Conservation (phyloP, 805 yeast species). For the Clavispora asparagi region DNA sequence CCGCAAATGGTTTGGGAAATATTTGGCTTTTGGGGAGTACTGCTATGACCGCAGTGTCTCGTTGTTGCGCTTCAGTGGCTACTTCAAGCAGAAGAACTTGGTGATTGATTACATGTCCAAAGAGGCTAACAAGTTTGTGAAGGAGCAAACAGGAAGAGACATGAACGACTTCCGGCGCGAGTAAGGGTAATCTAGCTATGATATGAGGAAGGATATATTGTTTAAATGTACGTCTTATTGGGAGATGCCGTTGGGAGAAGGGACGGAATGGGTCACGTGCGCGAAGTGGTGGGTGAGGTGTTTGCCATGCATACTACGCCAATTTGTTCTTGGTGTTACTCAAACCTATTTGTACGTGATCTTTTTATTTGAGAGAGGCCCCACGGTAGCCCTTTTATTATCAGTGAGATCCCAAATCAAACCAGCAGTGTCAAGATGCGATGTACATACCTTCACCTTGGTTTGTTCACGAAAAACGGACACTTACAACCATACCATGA, state of each 20-base stretch:
- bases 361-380: not conserved
- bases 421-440: slow-evolving; percentile 23
- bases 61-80: slow-evolving; percentile 42
- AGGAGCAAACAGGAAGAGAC: slow-evolving; percentile 21
- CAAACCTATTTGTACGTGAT: slow-evolving; percentile 2
- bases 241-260: not conserved
- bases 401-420: slow-evolving; percentile 14
- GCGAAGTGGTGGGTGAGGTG: not conserved
- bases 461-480: slow-evolving; percentile 25
- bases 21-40: slow-evolving; percentile 56
- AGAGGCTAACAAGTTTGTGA: slow-evolving; percentile 21
- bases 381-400: not conserved
- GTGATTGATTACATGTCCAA: slow-evolving; percentile 30
- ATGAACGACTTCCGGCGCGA: slow-evolving; percentile 17
- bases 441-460: slow-evolving; percentile 11
- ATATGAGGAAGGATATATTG: not conserved
- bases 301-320: not conserved
- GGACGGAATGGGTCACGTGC: not conserved
- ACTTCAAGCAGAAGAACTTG: slow-evolving; percentile 44
- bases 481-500: slow-evolving; percentile 15
- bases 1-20: slow-evolving; percentile 46
- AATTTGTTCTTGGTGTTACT: not conserved
- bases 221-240: not conserved
- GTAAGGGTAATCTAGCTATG: not conserved
- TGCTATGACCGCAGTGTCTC: slow-evolving; percentile 48